phyloP scores from a whole-genome alignment of 768 basidiomycete genomes.

The Naganishia kalamii region DNA sequence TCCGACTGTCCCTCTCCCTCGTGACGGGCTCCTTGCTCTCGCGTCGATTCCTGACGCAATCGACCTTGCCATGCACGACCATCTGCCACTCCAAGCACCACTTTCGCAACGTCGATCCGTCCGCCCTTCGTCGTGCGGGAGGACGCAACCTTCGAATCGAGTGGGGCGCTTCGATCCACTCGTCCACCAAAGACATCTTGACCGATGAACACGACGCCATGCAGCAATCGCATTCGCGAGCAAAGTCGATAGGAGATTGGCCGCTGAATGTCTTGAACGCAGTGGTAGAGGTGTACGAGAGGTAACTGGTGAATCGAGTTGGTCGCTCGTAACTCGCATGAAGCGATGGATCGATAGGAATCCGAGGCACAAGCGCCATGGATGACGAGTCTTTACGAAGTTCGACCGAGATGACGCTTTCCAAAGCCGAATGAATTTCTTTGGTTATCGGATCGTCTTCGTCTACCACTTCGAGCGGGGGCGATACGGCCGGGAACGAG shows the following conservation, averaged over 20 bases:
- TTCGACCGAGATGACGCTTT: neutral
- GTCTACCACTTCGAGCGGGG: neutral
- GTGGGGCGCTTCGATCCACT: conserved; percentile 6
- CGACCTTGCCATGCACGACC: conserved; percentile 5
- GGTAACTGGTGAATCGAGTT: neutral
- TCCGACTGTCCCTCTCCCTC: neutral
- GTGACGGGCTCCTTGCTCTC: neutral
- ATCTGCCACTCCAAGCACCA: conserved; percentile 16
- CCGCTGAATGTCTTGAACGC: conserved; percentile 2
- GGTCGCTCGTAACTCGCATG: neutral
- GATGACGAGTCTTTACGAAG: neutral
- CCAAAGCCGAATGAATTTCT: neutral
- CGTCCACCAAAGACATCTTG: conserved; percentile 8
- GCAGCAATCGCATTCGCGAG: neutral
- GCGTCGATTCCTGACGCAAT: neutral
- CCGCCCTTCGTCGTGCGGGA: conserved; percentile 4
- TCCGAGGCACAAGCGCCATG: neutral
- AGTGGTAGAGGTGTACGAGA: neutral
- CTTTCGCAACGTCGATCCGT: conserved; percentile 4
- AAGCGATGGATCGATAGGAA: neutral
- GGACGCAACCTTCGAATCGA: conserved; percentile 4
- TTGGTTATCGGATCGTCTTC: neutral
- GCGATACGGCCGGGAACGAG: neutral
- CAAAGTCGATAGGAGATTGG: neutral
- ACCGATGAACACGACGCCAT: neutral